phyloP scores from a whole-genome alignment of 768 basidiomycete genomes.

The Clitopilus hobsonii region DNA sequence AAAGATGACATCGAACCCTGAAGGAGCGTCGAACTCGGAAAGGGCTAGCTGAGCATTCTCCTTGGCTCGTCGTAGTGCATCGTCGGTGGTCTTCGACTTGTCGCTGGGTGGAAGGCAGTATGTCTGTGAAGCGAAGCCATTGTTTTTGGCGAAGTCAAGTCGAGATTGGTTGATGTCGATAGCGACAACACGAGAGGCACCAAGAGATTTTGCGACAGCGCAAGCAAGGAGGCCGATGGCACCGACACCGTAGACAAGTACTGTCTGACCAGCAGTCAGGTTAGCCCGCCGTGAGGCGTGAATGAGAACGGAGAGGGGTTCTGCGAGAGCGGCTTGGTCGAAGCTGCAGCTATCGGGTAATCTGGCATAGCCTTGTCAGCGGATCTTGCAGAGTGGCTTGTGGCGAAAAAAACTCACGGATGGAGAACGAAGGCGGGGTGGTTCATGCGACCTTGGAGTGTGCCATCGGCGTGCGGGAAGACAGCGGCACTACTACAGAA shows the following conservation, averaged over 20 bases:
- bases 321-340: slow-evolving; percentile 84
- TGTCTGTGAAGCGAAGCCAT: slow-evolving; percentile 76
- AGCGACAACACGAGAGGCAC: slow-evolving; percentile 69
- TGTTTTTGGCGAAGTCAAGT: slow-evolving; percentile 67
- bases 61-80: slow-evolving; percentile 56
- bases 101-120: slow-evolving; percentile 53
- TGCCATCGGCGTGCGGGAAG: slow-evolving; percentile 91
- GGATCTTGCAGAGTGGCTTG: slow-evolving; percentile 5
- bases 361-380: slow-evolving; percentile 27
- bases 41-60: slow-evolving; percentile 50
- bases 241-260: slow-evolving; percentile 90
- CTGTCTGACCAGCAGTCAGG: slow-evolving; percentile 50
- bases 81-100: slow-evolving; percentile 49
- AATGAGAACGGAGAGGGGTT: slow-evolving; percentile 90
- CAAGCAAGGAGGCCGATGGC: slow-evolving; percentile 91
- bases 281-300: slow-evolving; percentile 48
- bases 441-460: slow-evolving; percentile 82
- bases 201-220: slow-evolving; percentile 67
- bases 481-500: slow-evolving; percentile 90
- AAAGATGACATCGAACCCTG: slow-evolving; percentile 90
- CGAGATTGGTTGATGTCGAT: slow-evolving; percentile 83
- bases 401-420: slow-evolving; percentile 57
- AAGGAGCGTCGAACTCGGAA: slow-evolving; percentile 48
- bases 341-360: slow-evolving; percentile 73
- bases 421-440: slow-evolving; percentile 85